phyloP scores from a whole-genome alignment of 2,329 filamentous ascomycete species.

The Aureobasidium vineae region DNA sequence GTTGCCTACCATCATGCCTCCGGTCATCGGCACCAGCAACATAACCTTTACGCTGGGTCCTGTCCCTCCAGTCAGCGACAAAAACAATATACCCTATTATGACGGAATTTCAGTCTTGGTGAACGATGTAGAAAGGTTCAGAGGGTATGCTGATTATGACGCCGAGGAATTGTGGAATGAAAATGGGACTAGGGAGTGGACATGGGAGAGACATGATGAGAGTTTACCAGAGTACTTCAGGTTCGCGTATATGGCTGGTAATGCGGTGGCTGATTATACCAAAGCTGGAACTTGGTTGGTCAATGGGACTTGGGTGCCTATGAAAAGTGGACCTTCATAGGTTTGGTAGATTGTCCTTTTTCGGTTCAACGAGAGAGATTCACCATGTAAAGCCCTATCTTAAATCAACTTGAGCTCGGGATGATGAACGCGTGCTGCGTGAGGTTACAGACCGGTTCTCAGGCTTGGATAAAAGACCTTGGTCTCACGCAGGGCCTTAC shows the following conservation, averaged over 20 bases:
- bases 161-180: conserved; percentile 55
- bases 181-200: conserved; percentile 36
- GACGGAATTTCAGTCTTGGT: conserved; percentile 78
- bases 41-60: conserved; percentile 63
- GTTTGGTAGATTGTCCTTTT: not conserved
- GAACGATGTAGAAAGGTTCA: conserved; percentile 79
- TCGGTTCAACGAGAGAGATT: not conserved
- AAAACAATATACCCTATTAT: conserved; percentile 47
- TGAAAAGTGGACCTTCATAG: conserved; percentile 28
- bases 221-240: conserved; percentile 68
- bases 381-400: too few relatives aligned
- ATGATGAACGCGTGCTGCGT: too few relatives aligned
- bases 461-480: too few relatives aligned
- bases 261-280: conserved; percentile 66
- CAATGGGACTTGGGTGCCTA: conserved; percentile 59
- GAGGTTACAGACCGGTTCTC: too few relatives aligned
- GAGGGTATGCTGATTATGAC: conserved; percentile 53
- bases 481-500: too few relatives aligned
- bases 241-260: conserved; percentile 71
- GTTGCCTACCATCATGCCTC: conserved; percentile 51
- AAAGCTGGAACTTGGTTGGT: conserved; percentile 69
- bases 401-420: too few relatives aligned
- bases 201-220: conserved; percentile 38
- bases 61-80: conserved; percentile 39
- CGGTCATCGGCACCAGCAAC: conserved; percentile 52